Base-by-base conservation (phyloP, 2,329 filamentous ascomycete genomes). In the Pyricularia sp. region DNA sequence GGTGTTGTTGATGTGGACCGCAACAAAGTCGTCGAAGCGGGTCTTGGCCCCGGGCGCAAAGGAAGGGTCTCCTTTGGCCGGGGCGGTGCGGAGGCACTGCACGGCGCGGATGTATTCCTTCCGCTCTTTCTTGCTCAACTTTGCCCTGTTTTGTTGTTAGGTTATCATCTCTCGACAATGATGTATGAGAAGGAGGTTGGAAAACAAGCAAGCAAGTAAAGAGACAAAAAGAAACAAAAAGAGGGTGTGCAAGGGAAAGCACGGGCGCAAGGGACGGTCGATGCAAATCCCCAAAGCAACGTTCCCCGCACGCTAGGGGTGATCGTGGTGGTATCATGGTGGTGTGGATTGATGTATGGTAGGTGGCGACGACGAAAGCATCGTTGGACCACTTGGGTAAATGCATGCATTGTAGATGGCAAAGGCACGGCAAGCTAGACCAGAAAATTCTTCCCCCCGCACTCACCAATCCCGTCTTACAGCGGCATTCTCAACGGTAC, bases 1-100 rank as follows among this genome's bases (percentile, higher is more conserved):
- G 4, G 73, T 76, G 72, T 76, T 76, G 73, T 79, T 78, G 72
- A 80, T 77, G 71, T 80, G 78, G n/a, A 78, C 74, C 58, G 74
- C 77, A 5, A 79, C 77, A 71, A 80, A 79, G 74, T 80, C 78
- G 61, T 78, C 76, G 59, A 72, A 77, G 10, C 74, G 72, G 63
- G 70, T 74, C 64, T 70, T 67, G 4, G 72, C 74, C 11, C 76
- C 76, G 0, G 76, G 75, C 33, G 73, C 73, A 36, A 70, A 65
- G 30, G 70, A 70, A 36, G 72, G 71, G 65, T 71, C 69, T 3
- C 71, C 69, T 59, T 72, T 70, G 68, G 72, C 64, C 4, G 75
- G 74, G 20, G 70, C 63, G 42, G 72, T 73, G 72, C 73, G 74
- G 12, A 76, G 72, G 61, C 75, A 77, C 65, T 70, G 69, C 7